Base-by-base conservation (phyloP, 257 asterid genomes). In the Cruciata laevipes region DNA sequence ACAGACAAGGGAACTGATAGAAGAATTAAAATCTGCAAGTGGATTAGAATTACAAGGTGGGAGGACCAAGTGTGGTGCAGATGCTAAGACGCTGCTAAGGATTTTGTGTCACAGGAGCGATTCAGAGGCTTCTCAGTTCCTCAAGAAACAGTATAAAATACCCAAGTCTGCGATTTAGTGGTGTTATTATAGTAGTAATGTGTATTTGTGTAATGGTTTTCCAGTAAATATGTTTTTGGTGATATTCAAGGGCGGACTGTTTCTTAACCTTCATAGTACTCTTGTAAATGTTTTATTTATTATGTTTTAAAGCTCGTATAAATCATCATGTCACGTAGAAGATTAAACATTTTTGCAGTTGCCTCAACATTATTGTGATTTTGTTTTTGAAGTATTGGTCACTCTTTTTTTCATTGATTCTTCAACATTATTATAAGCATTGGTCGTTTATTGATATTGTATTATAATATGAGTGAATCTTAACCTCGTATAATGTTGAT, bases 51-150 rank as follows among this genome's bases (percentile, higher is more conserved):
- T 82, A 74, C 91, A 86, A 11, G 96, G 99, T 10, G 91, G 98
- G 62, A 74, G 89, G 80, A 77, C 96, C 70, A 86, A 70, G 76
- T 38, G 88, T 72, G 97, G 97, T 27, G 92, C 91, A 10, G 99
- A 93, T 79, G 40, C 92, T 2, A 86, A 88, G 76, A 90, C 97
- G 11, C 81, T 93, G 13, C 85, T 90, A 49, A 77, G 99, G 74
- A 76, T 93, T 69, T 77, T 93, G 61, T 90, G 99, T 72, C 99
- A 90, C 68, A 78, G 96, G 67, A 74, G 82, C 66, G 99, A 93
- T 69, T 85, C 99, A 3, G 99, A 90, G 80, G 90, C 96, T 27
- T 93, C 99, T 47, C 97, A 90, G 72, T 93, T 93, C 83, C 90
- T 93, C 81, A 93, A 93, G 88, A 90, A 93, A 78, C 96, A 93